These are phyloP conservation scores for Aspergillus thermomutatus DNA, from an alignment of 2,329 filamentous ascomycete species.

Conservation along the genomic window DNA sequence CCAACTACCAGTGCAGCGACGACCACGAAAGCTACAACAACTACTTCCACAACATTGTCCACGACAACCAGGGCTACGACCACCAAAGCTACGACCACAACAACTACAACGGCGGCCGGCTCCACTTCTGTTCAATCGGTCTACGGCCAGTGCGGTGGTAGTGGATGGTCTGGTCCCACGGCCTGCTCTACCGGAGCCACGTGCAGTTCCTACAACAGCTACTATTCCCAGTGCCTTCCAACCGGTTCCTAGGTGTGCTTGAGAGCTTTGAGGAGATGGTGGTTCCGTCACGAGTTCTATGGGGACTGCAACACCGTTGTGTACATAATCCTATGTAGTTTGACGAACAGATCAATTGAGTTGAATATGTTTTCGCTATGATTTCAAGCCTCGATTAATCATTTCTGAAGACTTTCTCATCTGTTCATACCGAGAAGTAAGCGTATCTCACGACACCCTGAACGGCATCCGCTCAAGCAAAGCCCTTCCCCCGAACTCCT, in stretches of 20 bases:
- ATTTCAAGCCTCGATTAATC: too few relatives aligned
- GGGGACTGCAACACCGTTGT: too few relatives aligned
- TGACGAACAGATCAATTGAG: too few relatives aligned
- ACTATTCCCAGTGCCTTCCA: not conserved
- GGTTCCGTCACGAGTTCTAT: too few relatives aligned
- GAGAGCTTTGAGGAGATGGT: too few relatives aligned
- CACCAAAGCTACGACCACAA: not conserved
- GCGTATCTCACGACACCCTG: too few relatives aligned
- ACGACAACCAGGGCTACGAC: not conserved
- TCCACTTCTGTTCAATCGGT: not conserved
- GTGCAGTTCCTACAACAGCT: not conserved
- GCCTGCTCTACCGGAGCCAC: not conserved
- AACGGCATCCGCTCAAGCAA: too few relatives aligned
- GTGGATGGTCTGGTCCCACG: not conserved
- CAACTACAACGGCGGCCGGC: not conserved
- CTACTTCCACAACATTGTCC: not conserved
- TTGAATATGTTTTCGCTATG: too few relatives aligned
- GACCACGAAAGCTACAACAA: not conserved
- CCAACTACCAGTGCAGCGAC: not conserved
- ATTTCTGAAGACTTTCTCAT: too few relatives aligned
- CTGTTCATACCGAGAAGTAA: too few relatives aligned
- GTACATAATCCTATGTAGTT: too few relatives aligned
- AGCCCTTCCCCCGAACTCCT: too few relatives aligned
- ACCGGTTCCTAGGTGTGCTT: not conserved
- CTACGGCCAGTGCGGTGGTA: slow-evolving; percentile 1